Base-by-base conservation (phyloP, 2,329 filamentous ascomycete species). In the Stachybotrys echinatus region DNA sequence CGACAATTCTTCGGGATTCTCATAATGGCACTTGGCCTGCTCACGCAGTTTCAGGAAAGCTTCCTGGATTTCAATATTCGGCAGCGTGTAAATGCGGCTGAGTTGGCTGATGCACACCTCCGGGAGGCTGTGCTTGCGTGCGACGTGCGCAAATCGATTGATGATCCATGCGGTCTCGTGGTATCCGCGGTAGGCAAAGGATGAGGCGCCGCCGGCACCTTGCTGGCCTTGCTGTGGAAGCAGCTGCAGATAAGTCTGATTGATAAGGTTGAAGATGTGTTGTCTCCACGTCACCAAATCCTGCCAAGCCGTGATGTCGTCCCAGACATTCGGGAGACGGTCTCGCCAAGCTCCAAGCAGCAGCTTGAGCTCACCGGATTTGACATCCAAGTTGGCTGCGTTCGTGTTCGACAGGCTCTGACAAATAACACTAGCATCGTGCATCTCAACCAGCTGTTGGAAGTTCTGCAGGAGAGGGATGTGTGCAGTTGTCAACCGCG, bases 111-210 rank as follows among this genome's bases (percentile, higher is more conserved):
- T 96, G 73, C 95, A 99, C 23, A 99, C 94, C 55, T 99, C 94
- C 0, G 92, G 89, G 59, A 99, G 83, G 59, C 89, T 92, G 68
- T 99, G 94, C 74, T 99, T 99, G 50, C 94, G 85, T 45, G 94
- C 94, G 40, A 99, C 94, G 65, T 99, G 94, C 1, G 94, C 95
- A 63, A 99, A 99, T 18, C 94, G 83, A 68, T 99, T 99, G 70
- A 99, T 99, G 59, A 99, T 99, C 94, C 94, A 99, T 2, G 94
- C 94, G 12, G 94, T 99, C 72, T 99, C 94, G 62, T 99, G 94
- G 65, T 96, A 99, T 22, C 94, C 94, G 42, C 94, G 84, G 66
- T 99, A 99, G 0, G 94, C 94, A 67, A 94, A 97, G 1, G 69
- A 72, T 1, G 69, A 72, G 45, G 92, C 92, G 50, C 90, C 91